phyloP scores from a whole-genome alignment of 2,329 filamentous ascomycete genomes.

The Fusarium foetens region DNA sequence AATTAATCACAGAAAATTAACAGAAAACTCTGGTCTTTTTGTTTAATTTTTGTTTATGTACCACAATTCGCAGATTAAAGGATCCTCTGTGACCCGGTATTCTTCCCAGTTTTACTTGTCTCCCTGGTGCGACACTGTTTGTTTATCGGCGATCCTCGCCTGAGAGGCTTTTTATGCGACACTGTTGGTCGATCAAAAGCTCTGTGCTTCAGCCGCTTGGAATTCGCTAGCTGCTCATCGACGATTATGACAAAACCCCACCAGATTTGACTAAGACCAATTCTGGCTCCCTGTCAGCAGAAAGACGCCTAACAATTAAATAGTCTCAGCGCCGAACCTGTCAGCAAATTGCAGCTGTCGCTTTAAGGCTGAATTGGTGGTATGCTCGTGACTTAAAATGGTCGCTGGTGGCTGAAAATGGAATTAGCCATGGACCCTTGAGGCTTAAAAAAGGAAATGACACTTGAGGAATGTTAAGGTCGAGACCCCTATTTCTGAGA shows the following conservation, averaged over 20 bases:
- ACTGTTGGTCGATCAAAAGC: constrained; percentile 11
- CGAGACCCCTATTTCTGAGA: constrained; percentile 2
- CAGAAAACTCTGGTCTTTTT: background rate
- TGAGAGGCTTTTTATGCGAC: constrained; percentile 10
- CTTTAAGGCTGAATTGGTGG: constrained; percentile 19
- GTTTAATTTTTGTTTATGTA: background rate
- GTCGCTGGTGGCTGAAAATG: background rate
- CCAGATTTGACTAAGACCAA: background rate
- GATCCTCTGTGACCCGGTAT: constrained; percentile 26
- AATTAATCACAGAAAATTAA: background rate
- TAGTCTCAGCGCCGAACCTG: background rate
- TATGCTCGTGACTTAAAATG: constrained; percentile 5
- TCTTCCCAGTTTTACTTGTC: constrained; percentile 17
- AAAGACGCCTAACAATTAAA: background rate
- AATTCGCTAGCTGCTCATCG: background rate
- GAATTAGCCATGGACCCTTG: constrained; percentile 22
- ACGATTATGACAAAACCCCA: background rate
- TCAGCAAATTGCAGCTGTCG: background rate
- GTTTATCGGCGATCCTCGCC: constrained; percentile 20
- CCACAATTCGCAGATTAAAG: constrained; percentile 28
- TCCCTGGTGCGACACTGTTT: constrained; percentile 24
- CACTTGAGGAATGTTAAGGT: background rate
- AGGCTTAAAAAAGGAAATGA: constrained; percentile 13
- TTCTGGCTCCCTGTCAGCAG: background rate
- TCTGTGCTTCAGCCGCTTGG: constrained; percentile 10